phyloP scores from a whole-genome alignment of 2,329 filamentous ascomycete species.

The Aureobasidium sp. region DNA sequence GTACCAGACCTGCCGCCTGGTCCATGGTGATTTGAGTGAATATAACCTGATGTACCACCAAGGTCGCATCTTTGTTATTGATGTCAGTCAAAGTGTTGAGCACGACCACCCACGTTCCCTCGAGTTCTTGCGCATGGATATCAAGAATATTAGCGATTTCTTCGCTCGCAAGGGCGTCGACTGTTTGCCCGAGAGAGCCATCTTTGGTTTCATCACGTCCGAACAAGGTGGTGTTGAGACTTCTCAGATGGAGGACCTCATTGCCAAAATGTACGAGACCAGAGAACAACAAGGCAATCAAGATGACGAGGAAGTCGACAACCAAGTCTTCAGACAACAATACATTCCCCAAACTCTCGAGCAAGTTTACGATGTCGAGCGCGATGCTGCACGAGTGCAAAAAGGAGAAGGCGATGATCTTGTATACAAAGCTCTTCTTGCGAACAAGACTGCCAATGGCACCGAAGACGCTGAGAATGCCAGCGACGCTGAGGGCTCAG shows the following conservation, averaged over 20 bases:
- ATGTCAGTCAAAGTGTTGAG: slow-evolving; percentile 95
- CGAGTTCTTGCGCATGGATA: slow-evolving; percentile 95
- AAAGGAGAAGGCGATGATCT: slow-evolving; percentile 69
- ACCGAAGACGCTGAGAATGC: slow-evolving; percentile 28
- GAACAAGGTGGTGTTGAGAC: slow-evolving; percentile 54
- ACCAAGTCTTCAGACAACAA: slow-evolving; percentile 89
- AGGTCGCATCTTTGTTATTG: slow-evolving; percentile 80
- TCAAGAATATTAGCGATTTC: slow-evolving; percentile 93
- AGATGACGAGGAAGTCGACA: slow-evolving; percentile 64
- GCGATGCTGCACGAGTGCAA: slow-evolving; percentile 72
- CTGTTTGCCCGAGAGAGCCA: slow-evolving; percentile 66
- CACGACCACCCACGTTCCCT: slow-evolving; percentile 88
- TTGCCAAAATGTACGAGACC: slow-evolving; percentile 62
- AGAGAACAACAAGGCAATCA: slow-evolving; percentile 45
- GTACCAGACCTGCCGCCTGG: slow-evolving; percentile 85
- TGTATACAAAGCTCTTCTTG: slow-evolving; percentile 78
- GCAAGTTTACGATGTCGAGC: slow-evolving; percentile 93
- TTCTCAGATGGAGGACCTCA: slow-evolving; percentile 51
- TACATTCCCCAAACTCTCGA: slow-evolving; percentile 95
- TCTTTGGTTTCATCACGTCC: slow-evolving; percentile 76
- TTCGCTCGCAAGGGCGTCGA: slow-evolving; percentile 82
- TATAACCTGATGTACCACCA: slow-evolving; percentile 95
- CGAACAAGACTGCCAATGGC: slow-evolving; percentile 51
- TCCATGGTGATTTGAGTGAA: slow-evolving; percentile 95
- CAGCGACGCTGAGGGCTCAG: slow-evolving; percentile 22